These are phyloP conservation scores for Spatholobus suberectus DNA, from an alignment of 306 rosid species.

Conservation along the genomic window DNA sequence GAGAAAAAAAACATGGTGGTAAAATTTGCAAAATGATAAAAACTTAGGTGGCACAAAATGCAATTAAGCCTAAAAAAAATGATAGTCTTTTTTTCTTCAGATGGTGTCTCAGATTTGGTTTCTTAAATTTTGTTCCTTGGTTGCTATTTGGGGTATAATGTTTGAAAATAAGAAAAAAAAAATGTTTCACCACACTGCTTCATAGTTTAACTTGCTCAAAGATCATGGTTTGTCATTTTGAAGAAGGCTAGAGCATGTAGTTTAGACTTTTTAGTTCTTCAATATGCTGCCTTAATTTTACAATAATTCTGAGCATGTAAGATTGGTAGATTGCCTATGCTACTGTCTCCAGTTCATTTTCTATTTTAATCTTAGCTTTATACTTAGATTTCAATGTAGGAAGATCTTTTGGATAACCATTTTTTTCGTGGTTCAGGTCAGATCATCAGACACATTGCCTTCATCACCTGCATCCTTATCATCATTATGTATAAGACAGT, in stretches of 20 bases:
- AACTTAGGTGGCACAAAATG: too few relatives aligned
- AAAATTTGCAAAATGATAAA: too few relatives aligned
- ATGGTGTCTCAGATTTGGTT: constrained; percentile 11
- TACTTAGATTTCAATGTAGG: constrained; percentile 13
- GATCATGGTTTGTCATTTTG: neutral
- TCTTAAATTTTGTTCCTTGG: neutral
- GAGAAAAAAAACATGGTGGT: too few relatives aligned
- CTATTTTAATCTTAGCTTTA: neutral
- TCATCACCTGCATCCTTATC: constrained; percentile 32
- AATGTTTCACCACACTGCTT: neutral
- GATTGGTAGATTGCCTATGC: neutral
- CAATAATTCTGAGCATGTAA: constrained; percentile 4
- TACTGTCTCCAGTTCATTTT: constrained; percentile 19
- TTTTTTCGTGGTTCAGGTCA: neutral
- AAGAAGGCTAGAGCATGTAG: neutral
- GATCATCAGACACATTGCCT: constrained; percentile 5
- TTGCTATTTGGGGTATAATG: neutral
- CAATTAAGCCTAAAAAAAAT: too few relatives aligned
- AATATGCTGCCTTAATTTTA: neutral
- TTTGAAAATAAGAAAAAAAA: neutral
- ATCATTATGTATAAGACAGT: neutral
- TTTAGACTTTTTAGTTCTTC: neutral
- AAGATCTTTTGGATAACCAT: constrained; percentile 21
- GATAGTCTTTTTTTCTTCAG: neutral
- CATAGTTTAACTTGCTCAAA: constrained; percentile 9